Base-by-base conservation (phyloP, 129 eudicot species). In the Pittosporum tobira region DNA sequence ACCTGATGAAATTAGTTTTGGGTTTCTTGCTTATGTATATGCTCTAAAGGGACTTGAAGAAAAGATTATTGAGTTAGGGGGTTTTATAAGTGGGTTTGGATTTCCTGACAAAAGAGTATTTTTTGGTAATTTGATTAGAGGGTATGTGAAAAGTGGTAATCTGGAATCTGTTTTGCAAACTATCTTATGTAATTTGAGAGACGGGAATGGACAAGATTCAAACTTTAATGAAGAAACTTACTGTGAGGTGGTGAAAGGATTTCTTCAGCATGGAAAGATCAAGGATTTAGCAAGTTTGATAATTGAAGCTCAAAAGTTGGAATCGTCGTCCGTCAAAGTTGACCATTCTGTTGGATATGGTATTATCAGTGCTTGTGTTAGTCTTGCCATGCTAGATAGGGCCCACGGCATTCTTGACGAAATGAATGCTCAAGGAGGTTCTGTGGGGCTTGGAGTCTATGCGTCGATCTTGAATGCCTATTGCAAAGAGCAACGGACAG, bases 351-450 rank as follows among this genome's bases (percentile, higher is more conserved):
- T 80, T 61, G 98, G 94, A 20, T 91, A 80, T 66, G 95, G 90
- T 28, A 71, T 91, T 62, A 69, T 91, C 29, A 62, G 28, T 28
- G 84, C 95, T 24, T 91, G 90, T 76, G 84, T 91, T 47, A 73
- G 54, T 71, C 88, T 77, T 30, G 87, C 81, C 22, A 65, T 80
- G 53, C 67, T 91, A 62, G 95, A 86, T 63, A 86, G 77, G 64
- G 95, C 95, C 13, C 94, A 86, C 37, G 66, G 61, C 49, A 62
- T 86, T 25, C 83, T 91, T 26, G 95, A 91, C 74, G 98, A 91
- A 70, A 83, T 91, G 94, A 86, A 81, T 63, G 72, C 83, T 61
- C 84, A 74, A 59, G 94, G 83, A 21, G 88, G 87, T 63, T 62
- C 51, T 5, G 63, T 81, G 51, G 94, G 98, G 61, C 73, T 91